These are phyloP conservation scores for Colletotrichum camelliae DNA, from an alignment of 2,329 filamentous ascomycete species.

Conservation along the genomic window DNA sequence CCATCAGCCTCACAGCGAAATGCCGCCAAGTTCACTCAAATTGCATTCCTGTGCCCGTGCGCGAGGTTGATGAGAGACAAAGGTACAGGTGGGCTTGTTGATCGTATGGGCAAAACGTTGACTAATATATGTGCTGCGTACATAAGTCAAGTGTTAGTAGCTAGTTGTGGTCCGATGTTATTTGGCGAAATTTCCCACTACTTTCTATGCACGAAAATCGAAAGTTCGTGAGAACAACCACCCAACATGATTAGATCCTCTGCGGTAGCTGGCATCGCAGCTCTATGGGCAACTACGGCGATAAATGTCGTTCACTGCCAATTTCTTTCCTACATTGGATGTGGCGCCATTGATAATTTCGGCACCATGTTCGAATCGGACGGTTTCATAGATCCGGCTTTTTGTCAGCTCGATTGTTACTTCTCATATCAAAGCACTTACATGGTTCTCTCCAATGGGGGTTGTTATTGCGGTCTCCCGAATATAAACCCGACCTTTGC, in stretches of 20 bases:
- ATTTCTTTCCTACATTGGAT: not conserved
- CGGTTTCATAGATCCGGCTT: no score
- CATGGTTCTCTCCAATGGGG: not conserved
- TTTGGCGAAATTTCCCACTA: not conserved
- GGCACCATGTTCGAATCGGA: no score
- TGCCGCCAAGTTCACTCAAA: not conserved
- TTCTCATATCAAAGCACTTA: not conserved
- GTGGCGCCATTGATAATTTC: not conserved
- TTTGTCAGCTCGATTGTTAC: fast-evolving
- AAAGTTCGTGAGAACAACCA: not conserved
- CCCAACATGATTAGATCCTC: not conserved
- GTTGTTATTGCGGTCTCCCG: not conserved
- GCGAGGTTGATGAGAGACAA: not conserved
- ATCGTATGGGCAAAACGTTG: no score
- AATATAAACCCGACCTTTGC: not conserved
- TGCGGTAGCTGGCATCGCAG: not conserved
- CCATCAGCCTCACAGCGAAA: not conserved
- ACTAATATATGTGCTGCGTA: no score
- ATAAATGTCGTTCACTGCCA: not conserved
- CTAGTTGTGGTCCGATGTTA: not conserved
- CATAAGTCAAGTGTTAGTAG: not conserved
- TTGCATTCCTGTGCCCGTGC: not conserved
- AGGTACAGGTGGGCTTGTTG: no score
- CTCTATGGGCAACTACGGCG: not conserved
- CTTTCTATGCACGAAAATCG: not conserved